Conservation (phyloP, 2,329 filamentous ascomycete species). For the Neonectria magnoliae region DNA sequence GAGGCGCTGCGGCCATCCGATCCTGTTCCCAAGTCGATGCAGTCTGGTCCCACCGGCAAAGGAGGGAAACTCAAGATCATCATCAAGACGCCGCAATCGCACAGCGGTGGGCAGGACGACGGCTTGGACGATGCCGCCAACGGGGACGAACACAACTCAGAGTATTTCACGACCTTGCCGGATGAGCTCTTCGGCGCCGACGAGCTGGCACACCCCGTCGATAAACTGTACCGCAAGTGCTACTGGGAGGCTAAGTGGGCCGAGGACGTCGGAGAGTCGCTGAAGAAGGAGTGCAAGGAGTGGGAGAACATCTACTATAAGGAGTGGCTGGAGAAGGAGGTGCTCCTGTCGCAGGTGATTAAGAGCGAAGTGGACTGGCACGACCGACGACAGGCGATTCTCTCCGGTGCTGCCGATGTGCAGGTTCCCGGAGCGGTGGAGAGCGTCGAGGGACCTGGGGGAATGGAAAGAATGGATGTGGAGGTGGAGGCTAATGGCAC, state of each 20-base stretch:
- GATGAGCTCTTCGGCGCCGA: slow-evolving; percentile 70
- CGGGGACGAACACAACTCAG: slow-evolving; percentile 65
- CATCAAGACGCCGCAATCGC: slow-evolving; percentile 69
- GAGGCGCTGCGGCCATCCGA: slow-evolving; percentile 87
- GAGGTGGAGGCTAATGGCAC: slow-evolving; percentile 23
- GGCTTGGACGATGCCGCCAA: slow-evolving; percentile 63
- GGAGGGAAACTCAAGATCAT: slow-evolving; percentile 69
- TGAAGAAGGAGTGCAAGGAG: slow-evolving; percentile 71
- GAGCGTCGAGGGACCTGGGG: slow-evolving; percentile 33
- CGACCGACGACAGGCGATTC: slow-evolving; percentile 64
- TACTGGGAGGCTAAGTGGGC: slow-evolving; percentile 78
- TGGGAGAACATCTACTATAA: slow-evolving; percentile 74
- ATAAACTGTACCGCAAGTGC: slow-evolving; percentile 74
- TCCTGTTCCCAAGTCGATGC: slow-evolving; percentile 76
- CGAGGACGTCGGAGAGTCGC: slow-evolving; percentile 69
- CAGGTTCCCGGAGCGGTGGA: slow-evolving; percentile 50
- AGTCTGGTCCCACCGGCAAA: slow-evolving; percentile 56
- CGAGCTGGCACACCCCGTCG: slow-evolving; percentile 69
- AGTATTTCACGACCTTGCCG: slow-evolving; percentile 66
- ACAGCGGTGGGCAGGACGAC: slow-evolving; percentile 67
- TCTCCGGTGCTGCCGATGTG: slow-evolving; percentile 59
- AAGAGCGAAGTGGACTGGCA: slow-evolving; percentile 74
- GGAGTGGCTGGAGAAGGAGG: slow-evolving; percentile 84
- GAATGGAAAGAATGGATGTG: slow-evolving; percentile 36
- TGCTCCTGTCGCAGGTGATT: slow-evolving; percentile 78